A percentile compares a stretch with the other conserved stretches of the same genome.
These are phyloP conservation scores for Pholiota conissans DNA, from an alignment of 768 basidiomycete species.

Conservation along the genomic window DNA sequence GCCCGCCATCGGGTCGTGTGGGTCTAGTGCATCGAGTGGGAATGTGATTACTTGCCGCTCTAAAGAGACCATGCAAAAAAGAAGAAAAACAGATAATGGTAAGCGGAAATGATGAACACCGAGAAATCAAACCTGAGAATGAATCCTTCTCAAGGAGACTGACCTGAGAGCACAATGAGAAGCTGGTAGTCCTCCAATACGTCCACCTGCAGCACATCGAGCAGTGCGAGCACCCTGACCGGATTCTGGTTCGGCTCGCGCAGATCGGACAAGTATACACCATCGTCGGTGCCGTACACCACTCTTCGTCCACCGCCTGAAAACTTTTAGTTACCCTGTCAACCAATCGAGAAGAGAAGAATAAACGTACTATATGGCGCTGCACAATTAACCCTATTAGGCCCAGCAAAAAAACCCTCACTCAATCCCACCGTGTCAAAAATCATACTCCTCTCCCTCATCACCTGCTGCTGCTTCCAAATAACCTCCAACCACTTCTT, in stretches of 20 bases:
- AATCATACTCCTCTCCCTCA: conserved; percentile 81
- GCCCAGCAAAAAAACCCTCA: conserved; percentile 84
- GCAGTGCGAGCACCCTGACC: conserved; percentile 82
- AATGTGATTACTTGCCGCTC: conserved; percentile 97
- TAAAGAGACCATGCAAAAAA: conserved; percentile 25
- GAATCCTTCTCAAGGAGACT: conserved; percentile 16
- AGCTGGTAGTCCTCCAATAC: conserved; percentile 95
- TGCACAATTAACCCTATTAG: conserved; percentile 91
- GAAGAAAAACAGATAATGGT: neutral
- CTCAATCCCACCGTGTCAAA: conserved; percentile 86
- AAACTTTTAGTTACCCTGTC: conserved; percentile 5
- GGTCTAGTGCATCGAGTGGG: conserved; percentile 89
- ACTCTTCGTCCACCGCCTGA: conserved; percentile 80
- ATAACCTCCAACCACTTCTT: conserved; percentile 95
- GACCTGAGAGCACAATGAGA: conserved; percentile 97
- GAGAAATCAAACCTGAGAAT: neutral
- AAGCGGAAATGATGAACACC: neutral
- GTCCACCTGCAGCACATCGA: conserved; percentile 93
- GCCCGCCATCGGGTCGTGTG: conserved; percentile 86
- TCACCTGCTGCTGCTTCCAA: conserved; percentile 80
- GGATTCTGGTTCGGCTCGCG: conserved; percentile 77
- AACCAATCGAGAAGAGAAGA: conserved; percentile 5
- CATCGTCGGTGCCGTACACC: conserved; percentile 97
- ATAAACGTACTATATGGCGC: conserved; percentile 75
- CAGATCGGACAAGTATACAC: conserved; percentile 92